Percentiles rank a stretch among this genome's conserved stretches.
These are phyloP conservation scores for Letharia columbiana DNA, from an alignment of 495 filamentous ascomycete genomes.

Conservation along the genomic window DNA sequence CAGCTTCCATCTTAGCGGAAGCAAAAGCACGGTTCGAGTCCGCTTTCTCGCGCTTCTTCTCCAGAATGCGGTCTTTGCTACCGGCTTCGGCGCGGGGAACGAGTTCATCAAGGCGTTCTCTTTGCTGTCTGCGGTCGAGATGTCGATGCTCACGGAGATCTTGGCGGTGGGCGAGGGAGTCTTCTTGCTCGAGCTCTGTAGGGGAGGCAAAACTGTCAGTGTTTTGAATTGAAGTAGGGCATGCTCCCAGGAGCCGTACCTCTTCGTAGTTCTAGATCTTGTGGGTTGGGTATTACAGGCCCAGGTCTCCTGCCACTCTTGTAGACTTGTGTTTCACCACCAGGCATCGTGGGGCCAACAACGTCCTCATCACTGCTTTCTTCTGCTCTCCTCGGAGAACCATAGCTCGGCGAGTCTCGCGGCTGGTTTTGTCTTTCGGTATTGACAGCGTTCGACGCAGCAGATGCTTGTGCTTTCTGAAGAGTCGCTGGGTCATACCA, in stretches of 20 bases:
- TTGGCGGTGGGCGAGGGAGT: conserved; percentile 40
- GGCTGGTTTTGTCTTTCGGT: conserved; percentile 9
- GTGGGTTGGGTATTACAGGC: conserved; percentile 62
- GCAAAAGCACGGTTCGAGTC: conserved; percentile 43
- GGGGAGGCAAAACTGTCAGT: neutral
- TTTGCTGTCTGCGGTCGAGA: conserved; percentile 50
- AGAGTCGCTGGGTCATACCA: conserved; percentile 80
- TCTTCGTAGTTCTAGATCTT: conserved; percentile 65
- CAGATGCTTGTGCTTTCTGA: conserved; percentile 38
- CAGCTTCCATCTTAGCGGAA: conserved; percentile 21
- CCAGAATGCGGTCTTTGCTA: conserved; percentile 73
- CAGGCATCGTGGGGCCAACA: conserved; percentile 64
- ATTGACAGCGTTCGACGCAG: conserved; percentile 16
- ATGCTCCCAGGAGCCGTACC: conserved; percentile 34
- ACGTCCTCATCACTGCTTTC: conserved; percentile 49
- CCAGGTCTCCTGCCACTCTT: conserved; percentile 40
- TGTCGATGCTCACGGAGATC: conserved; percentile 53
- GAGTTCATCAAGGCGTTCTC: conserved; percentile 65
- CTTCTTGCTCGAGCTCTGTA: conserved; percentile 48
- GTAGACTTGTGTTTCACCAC: conserved; percentile 22
- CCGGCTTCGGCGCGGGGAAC: conserved; percentile 77
- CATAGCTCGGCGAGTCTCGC: conserved; percentile 13
- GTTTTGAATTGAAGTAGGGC: neutral
- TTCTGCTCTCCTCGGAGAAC: conserved; percentile 11
- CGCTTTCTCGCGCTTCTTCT: conserved; percentile 62